These are phyloP conservation scores for Panellus pusillus DNA, from an alignment of 768 basidiomycete species.

Conservation along the genomic window DNA sequence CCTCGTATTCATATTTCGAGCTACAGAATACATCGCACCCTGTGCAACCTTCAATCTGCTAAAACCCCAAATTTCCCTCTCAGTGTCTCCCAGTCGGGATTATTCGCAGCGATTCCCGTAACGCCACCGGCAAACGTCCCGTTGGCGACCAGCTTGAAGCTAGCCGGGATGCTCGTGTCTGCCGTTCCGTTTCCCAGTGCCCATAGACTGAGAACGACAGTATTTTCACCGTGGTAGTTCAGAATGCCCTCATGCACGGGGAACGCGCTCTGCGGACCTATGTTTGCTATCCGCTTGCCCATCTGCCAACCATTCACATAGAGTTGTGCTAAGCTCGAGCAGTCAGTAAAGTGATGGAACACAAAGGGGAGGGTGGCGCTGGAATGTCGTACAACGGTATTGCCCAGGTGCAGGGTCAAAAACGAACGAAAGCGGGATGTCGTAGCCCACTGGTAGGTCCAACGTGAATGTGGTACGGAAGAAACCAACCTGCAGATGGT, in stretches of 20 bases:
- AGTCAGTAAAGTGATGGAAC: not conserved
- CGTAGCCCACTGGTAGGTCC: constrained; percentile 41
- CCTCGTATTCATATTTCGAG: too few species aligned
- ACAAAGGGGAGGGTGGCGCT: constrained; percentile 29
- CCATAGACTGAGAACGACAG: constrained; percentile 18
- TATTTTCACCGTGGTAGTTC: constrained; percentile 12
- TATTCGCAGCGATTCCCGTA: not conserved
- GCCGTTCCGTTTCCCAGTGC: constrained; percentile 14
- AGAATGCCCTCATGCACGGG: constrained; percentile 18
- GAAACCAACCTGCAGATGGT: constrained; percentile 42
- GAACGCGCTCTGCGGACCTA: constrained; percentile 32
- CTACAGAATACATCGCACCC: too few species aligned
- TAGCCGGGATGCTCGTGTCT: constrained; percentile 14
- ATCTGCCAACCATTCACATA: constrained; percentile 68
- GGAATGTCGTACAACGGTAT: constrained; percentile 33
- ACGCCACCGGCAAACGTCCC: constrained; percentile 12
- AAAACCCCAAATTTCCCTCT: constrained; percentile 10
- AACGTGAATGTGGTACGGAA: constrained; percentile 57
- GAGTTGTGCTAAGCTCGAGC: constrained; percentile 24
- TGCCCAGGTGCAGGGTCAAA: constrained; percentile 47
- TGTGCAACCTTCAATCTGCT: not conserved
- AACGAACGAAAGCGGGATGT: constrained; percentile 51
- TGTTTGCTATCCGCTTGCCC: constrained; percentile 50
- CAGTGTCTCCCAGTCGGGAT: constrained; percentile 15
- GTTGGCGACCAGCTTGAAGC: constrained; percentile 15